Evolutionary conservation across 2,329 filamentous ascomycete genomes (phyloP).

Genomic region (Arthrobotrys megalospora): DNA sequence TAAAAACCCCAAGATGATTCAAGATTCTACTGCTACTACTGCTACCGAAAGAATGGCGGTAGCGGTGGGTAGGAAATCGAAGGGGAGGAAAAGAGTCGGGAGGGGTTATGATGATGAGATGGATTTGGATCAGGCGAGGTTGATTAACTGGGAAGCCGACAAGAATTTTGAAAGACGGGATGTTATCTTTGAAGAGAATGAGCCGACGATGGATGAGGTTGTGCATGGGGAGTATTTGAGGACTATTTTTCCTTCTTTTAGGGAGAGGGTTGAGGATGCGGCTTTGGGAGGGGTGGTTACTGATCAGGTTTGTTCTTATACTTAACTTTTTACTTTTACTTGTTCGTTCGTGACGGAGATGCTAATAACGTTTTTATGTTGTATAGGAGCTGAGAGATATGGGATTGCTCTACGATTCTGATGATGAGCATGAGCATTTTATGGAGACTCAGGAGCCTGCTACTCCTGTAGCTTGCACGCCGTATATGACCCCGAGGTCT

Average conservation of each 20-base stretch:
- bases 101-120: conserved; percentile 37
- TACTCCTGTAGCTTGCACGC: conserved; percentile 25
- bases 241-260: conserved; percentile 15
- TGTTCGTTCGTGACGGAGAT: not conserved
- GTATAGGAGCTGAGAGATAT: conserved; percentile 44
- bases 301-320: conserved; percentile 43
- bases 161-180: conserved; percentile 28
- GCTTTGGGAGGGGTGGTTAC: conserved; percentile 13
- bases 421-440: conserved; percentile 17
- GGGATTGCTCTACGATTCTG: conserved; percentile 46
- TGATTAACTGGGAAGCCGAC: conserved; percentile 22
- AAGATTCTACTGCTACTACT: not conserved
- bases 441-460: not conserved
- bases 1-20: conserved; percentile 15
- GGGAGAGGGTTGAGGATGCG: not conserved
- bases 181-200: not conserved
- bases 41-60: conserved; percentile 1
- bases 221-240: conserved; percentile 25
- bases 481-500: conserved; percentile 1
- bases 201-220: not conserved
- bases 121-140: conserved; percentile 38
- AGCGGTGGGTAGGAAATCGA: conserved; percentile 3
- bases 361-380: conserved; percentile 2
- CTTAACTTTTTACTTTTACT: not conserved
- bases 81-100: conserved; percentile 26